Evolutionary conservation across 2,329 filamentous ascomycete genomes (phyloP).

Genomic region (Neophaeococcomyces aloes): DNA sequence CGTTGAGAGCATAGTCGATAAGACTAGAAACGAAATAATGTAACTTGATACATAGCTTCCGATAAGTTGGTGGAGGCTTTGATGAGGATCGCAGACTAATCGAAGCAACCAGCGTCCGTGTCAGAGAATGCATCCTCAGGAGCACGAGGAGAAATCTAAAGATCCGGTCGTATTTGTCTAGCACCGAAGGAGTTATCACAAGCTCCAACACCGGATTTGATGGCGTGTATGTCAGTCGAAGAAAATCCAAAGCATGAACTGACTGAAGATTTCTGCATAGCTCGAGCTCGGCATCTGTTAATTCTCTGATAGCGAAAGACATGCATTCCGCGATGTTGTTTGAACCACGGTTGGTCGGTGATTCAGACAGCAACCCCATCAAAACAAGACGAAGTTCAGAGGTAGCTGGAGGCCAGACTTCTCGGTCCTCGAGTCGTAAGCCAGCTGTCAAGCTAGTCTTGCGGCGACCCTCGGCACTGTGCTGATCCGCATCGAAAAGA

Average conservation of each 20-base stretch:
- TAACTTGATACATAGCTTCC: constrained; percentile 63
- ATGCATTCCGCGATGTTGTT: constrained; percentile 13
- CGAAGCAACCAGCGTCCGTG: constrained; percentile 25
- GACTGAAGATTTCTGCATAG: constrained; percentile 72
- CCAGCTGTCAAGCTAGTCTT: constrained; percentile 65
- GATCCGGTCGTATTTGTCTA: constrained; percentile 74
- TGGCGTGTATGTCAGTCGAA: constrained; percentile 74
- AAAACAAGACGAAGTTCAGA: constrained; percentile 84
- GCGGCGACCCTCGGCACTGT: constrained; percentile 63
- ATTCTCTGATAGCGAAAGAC: constrained; percentile 68
- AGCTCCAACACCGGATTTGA: constrained; percentile 55
- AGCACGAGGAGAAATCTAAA: constrained; percentile 72
- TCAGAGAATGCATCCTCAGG: constrained; percentile 66
- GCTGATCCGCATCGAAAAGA: constrained; percentile 73
- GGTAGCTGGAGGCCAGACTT: constrained; percentile 85
- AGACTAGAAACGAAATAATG: constrained; percentile 68
- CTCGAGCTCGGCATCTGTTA: constrained; percentile 67
- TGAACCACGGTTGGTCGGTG: constrained; percentile 39
- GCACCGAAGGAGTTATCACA: constrained; percentile 58
- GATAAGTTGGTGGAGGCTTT: constrained; percentile 27
- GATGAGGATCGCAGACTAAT: constrained; percentile 8
- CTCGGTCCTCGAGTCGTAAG: constrained; percentile 66
- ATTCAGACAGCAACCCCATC: constrained; percentile 74
- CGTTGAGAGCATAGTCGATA: constrained; percentile 68
- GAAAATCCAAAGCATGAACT: constrained; percentile 83